Conservation (phyloP, 1,284 basidiomycete species). For the Papiliotrema nemorosa region DNA sequence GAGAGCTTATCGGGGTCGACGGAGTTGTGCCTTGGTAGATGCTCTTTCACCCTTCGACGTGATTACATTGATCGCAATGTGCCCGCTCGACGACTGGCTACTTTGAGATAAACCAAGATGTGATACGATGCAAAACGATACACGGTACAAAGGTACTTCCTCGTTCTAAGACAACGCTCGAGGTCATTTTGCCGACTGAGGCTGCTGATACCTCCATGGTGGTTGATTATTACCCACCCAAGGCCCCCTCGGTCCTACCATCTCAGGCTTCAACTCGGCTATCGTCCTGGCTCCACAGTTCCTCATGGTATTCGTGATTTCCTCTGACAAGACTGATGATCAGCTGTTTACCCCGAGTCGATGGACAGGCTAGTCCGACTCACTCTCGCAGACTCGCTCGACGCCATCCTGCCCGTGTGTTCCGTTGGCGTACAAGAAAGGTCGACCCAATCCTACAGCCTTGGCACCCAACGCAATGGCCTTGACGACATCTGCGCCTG, state of each 20-base stretch:
- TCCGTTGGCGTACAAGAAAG: conserved; percentile 55
- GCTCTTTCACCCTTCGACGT: too few relatives aligned
- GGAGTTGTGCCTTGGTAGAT: not conserved
- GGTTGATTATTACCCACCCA: conserved; percentile 43
- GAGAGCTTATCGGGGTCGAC: not conserved
- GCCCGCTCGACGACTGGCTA: too few relatives aligned
- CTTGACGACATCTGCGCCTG: conserved; percentile 58
- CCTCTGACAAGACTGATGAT: conserved; percentile 52
- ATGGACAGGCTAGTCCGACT: conserved; percentile 17
- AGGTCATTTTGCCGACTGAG: too few relatives aligned
- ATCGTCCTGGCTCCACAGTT: conserved; percentile 53
- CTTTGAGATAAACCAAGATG: too few relatives aligned
- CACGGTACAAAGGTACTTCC: too few relatives aligned
- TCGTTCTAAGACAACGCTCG: too few relatives aligned
- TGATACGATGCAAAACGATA: too few relatives aligned
- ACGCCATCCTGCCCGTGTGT: conserved; percentile 56
- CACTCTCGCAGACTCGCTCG: conserved; percentile 51
- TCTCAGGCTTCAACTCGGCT: conserved; percentile 68
- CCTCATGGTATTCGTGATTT: conserved; percentile 55
- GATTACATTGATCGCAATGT: too few relatives aligned
- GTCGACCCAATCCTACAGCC: conserved; percentile 56
- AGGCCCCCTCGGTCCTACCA: conserved; percentile 57
- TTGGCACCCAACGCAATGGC: conserved; percentile 57
- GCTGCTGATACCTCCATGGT: conserved; percentile 19
- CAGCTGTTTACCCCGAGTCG: not conserved